Base-by-base conservation (phyloP, 2,329 filamentous ascomycete genomes). In the Aspergillus tamarii region DNA sequence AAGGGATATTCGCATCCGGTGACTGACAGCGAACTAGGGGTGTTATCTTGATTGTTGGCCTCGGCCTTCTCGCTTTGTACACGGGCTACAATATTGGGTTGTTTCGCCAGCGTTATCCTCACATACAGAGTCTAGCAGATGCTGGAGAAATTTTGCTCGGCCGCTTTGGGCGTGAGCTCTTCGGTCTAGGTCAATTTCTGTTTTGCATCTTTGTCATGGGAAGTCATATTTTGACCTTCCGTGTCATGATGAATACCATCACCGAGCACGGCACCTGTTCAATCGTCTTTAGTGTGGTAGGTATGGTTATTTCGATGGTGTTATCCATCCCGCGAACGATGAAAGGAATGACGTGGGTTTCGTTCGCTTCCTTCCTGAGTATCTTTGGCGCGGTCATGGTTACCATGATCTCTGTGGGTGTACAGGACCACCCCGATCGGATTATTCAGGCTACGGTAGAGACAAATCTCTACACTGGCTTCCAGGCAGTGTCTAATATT, bases 191-290 rank as follows among this genome's bases (percentile, higher is more conserved):
- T 68, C 88, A 90, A 68, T 78, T 85, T 2, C 76, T 91, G 26
- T 87, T 91, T 75, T 81, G 91, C 34, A 80, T 89, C 65, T 90
- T 92, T 78, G 85, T 90, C 65, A 88, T 89, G 76, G 89, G 85
- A 36, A 89, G 88, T n/a, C 90, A 92, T 76, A 84, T 90, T 61
- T 78, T 91, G 66, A 90, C 88, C 0, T 91, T 91, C 67, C 84
- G 84, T 39, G 88, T 91, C 69, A 89, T 89, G 74, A 85, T 91
- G 76, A 88, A 88, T 69, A 87, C 84, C 56, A 80, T 92, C 43
- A 88, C 87, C 12, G 77, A 86, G 2, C 84, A 89, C 64, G 85
- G 82, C 0, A 83, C 84, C 0, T 91, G 88, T 76, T 88, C 87
- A 4, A 86, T 91, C 60, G 80, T 87, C 1, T 91, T 87, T 77